Evolutionary conservation across 805 yeast genomes (phyloP), one percentile per base, ranked within the genome.

Genomic region (Lachancea mirantina): DNA sequence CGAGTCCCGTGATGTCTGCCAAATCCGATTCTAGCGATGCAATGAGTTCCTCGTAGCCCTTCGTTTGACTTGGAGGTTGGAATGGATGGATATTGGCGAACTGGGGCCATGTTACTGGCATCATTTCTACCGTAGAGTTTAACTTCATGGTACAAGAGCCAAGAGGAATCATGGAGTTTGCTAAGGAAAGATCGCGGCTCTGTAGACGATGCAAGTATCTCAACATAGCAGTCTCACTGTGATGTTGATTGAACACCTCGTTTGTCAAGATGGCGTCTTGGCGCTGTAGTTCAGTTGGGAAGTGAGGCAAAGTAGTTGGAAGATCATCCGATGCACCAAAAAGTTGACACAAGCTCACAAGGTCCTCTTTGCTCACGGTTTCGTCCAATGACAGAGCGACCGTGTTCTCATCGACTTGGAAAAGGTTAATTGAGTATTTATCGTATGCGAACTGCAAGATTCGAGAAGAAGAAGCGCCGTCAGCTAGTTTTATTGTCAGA

Each of bases 61-160:
- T 52, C n/a, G 94, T 92, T 65, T 92, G 98, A 45, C 79, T 76
- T 16, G 62, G 56, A 26, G 98, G 98, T 34, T 76, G 95, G 59
- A 92, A 92, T 16, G 98, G 98, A 57, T 92, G 98, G 30, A 92
- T 67, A 15, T 75, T 70, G 25, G 79, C 72, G 59, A 92, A 88
- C 45, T 92, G 95, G 14, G 96, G 96, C 82, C 95, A 87, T 3
- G 96, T 79, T 34, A 92, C 69, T 28, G 97, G 92, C 41, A 76
- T 72, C 97, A 92, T 92, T 55, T 85, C 89, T 6, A 87, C 94
- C 2, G 97, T 89, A 34, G 95, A 81, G 55, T 92, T 92, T 52
- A 92, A 71, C 60, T 92, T 92, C 98, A 92, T 92, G 13, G 98
- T 92, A 67, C 98, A 92, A 6, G 96, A 84, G 16, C 98, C 98